Evolutionary conservation across 106 monocot genomes (phyloP), one percentile per base, ranked within the genome.

Genomic region (Dendrobium chrysotoxum): DNA sequence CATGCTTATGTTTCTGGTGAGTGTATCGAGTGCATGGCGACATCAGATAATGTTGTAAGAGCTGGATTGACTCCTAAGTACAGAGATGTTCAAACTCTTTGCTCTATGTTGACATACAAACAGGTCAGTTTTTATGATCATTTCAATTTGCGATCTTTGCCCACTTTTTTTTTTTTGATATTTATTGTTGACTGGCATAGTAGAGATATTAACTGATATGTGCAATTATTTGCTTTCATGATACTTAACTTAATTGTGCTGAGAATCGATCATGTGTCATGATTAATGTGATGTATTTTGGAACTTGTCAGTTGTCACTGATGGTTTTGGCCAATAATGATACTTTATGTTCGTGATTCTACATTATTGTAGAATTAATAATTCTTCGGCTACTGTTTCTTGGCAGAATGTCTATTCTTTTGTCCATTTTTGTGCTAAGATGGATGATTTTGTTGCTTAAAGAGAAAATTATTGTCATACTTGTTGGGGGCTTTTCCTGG

Each of bases 31-130:
- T 95, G 94, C 67, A 98, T 98, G 98, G 98, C 98, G 35, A 91
- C 98, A 44, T 98, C 98, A 64, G 98, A 98, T 42, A 98, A 98
- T 89, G 98, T 98, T 70, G 98, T 98, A 13, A 91, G 98, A 83
- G 98, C 98, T 80, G 98, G 98, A 30, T 84, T 98, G 78, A 98
- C 98, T 76, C 92, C 98, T 5, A 98, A 98, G 81, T 95, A 83
- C 66, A 85, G 87, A 28, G 98, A 98, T 81, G 92, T 98, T 23
- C 84, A 82, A 50, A 94, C 95, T 68, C 94, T 98, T 74, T 98
- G 98, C 85, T 92, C 92, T 23, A 98, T 98, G 94, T 85, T 98
- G 11, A 95, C 98, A 75, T 98, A 98, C 83, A 95, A 93, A 80
- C 92, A 89, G 91, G 98, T 93, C 17, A 77, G 72, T 57, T 53